Evolutionary conservation across 176 grass and related monocot genomes (phyloP), one percentile per base, ranked within the genome.

Genomic region (Typha latifolia): DNA sequence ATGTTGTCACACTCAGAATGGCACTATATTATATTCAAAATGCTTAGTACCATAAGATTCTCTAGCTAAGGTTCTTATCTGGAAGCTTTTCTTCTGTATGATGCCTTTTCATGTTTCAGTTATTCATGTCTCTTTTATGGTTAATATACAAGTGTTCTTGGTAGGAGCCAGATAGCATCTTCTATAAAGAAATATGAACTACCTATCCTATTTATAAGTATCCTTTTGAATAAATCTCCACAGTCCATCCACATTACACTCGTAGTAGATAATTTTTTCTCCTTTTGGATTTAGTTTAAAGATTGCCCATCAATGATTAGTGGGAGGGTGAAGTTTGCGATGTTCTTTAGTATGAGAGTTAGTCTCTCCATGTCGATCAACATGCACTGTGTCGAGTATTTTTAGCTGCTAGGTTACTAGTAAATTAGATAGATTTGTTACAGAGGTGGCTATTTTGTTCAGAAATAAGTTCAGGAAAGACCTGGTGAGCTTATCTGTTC

Each of bases 61-160:
- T 1, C 27, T 23, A n/a, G 23, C 66, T 77, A 70, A 48, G 62
- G 68, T 77, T 84, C 64, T 83, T 80, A 31, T 77, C 61, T 78
- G 73, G 73, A 74, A 62, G 61, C 73, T 72, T 12, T 63, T 23
- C 10, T 16, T 64, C 1, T 65, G 32, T 65, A 13, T 37, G 15
- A 32, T 34, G 18, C 4, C 0, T 5, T 69, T 80, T 70, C 23
- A 62, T 24, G 53, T 55, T 49, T 83, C 47, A 71, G 71, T 51
- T 62, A 32, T 9, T 66, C 47, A 5, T 55, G 12, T 27, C 72
- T 66, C 27, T 49, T 0, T 70, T 52, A n/a, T 53, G 13, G 23
- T 64, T 49, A 70, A 69, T 73, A 47, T 52, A 64, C 59, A 73
- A 83, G 68, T 70, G 34, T 15, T 66, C 72, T 77, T 79, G 23